Evolutionary conservation across 495 filamentous ascomycete species (phyloP).

Genomic region (Aspergillus ellipticus): DNA sequence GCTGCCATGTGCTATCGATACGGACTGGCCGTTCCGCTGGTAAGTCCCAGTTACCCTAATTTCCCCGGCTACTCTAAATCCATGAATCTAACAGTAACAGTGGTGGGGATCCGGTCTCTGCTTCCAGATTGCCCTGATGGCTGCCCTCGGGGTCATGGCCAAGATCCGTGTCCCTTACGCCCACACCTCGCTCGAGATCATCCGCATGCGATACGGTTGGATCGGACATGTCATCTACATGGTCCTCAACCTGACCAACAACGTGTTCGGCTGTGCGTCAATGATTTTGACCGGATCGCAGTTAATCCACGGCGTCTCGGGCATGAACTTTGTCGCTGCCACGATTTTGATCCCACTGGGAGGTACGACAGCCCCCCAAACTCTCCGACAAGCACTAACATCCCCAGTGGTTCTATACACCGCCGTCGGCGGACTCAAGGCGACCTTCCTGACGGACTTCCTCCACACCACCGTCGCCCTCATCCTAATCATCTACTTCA

Average conservation of each 20-base stretch:
- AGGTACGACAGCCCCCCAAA: slow-evolving; percentile 23
- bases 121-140: slow-evolving; percentile 41
- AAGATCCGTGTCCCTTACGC: slow-evolving; percentile 52
- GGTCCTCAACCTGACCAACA: slow-evolving; percentile 48
- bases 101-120: slow-evolving; percentile 41
- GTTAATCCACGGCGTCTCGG: slow-evolving; percentile 35
- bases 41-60: slow-evolving; percentile 13
- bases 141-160: slow-evolving; percentile 35
- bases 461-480: slow-evolving; percentile 37
- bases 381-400: background rate
- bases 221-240: slow-evolving; percentile 49
- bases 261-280: slow-evolving; percentile 45
- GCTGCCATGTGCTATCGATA: slow-evolving; percentile 38
- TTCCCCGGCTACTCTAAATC: background rate
- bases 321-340: slow-evolving; percentile 40
- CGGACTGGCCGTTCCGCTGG: slow-evolving; percentile 35
- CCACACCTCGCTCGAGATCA: slow-evolving; percentile 53
- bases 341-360: slow-evolving; percentile 45
- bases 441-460: slow-evolving; percentile 40
- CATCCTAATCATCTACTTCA: slow-evolving; percentile 41
- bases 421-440: slow-evolving; percentile 38
- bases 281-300: slow-evolving; percentile 39
- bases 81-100: slow-evolving; percentile 17
- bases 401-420: slow-evolving; percentile 35
- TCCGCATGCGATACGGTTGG: slow-evolving; percentile 50